Evolutionary conservation across 345 rosid genomes (phyloP).

Genomic region (Erodium maritimum): DNA sequence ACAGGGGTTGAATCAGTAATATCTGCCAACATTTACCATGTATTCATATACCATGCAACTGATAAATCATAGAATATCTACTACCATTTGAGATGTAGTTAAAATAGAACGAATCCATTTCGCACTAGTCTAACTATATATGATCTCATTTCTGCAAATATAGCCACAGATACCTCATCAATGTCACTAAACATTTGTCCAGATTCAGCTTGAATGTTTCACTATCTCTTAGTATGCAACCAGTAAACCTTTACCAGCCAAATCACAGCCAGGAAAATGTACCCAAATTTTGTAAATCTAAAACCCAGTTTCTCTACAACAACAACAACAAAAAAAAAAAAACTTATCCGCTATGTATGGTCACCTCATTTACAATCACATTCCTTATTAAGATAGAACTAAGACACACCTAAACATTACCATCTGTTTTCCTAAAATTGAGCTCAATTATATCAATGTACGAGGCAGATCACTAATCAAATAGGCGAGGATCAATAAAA

Average conservation of each 20-base stretch:
- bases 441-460: too few relatives aligned
- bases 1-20: constrained; percentile 22
- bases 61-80: not conserved
- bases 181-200: not conserved
- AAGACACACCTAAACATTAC: too few relatives aligned
- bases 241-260: too few relatives aligned
- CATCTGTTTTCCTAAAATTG: too few relatives aligned
- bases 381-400: too few relatives aligned
- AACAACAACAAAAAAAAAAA: too few relatives aligned
- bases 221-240: not conserved
- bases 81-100: not conserved
- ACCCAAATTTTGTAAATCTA: too few relatives aligned
- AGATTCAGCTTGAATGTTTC: not conserved
- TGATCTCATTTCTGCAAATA: not conserved
- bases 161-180: not conserved
- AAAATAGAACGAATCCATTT: not conserved
- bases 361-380: too few relatives aligned
- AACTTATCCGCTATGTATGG: too few relatives aligned
- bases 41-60: not conserved
- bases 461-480: too few relatives aligned
- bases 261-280: too few relatives aligned
- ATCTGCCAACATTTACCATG: constrained; percentile 17
- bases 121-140: not conserved
- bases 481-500: too few relatives aligned
- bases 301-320: not conserved